Evolutionary conservation across 1,284 basidiomycete genomes (phyloP).

Genomic region (Irpex lacteus): DNA sequence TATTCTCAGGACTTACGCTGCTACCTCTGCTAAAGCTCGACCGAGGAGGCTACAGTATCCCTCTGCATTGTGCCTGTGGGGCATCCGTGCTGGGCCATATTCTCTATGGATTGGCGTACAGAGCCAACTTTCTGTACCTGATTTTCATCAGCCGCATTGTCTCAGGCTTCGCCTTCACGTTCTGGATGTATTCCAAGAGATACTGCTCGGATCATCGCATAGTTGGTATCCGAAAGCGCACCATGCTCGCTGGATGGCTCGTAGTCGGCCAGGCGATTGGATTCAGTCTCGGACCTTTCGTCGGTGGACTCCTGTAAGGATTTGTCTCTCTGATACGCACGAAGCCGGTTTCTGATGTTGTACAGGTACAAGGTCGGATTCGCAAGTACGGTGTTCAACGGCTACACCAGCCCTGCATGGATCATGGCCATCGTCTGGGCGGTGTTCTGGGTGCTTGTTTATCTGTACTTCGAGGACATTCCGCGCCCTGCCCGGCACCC

Average conservation of each 20-base stretch:
- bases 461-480: slow-evolving; percentile 53
- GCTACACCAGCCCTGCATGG: slow-evolving; percentile 69
- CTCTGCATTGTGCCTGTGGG: slow-evolving; percentile 42
- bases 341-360: background rate
- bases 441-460: slow-evolving; percentile 46
- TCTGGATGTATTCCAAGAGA: slow-evolving; percentile 52
- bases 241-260: slow-evolving; percentile 60
- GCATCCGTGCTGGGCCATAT: slow-evolving; percentile 40
- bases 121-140: slow-evolving; percentile 43
- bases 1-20: slow-evolving; percentile 55
- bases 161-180: slow-evolving; percentile 45
- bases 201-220: slow-evolving; percentile 66
- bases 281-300: slow-evolving; percentile 63
- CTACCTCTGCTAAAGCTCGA: slow-evolving; percentile 56
- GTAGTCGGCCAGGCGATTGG: slow-evolving; percentile 65
- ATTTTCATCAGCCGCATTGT: slow-evolving; percentile 47
- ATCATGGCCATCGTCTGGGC: slow-evolving; percentile 55
- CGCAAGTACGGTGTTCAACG: slow-evolving; percentile 45
- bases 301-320: slow-evolving; percentile 51
- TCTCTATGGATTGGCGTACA: slow-evolving; percentile 45
- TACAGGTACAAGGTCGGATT: slow-evolving; percentile 30
- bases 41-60: slow-evolving; percentile 49
- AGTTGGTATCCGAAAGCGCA: slow-evolving; percentile 62
- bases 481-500: slow-evolving; percentile 12
- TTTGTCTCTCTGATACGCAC: background rate